phyloP scores from a whole-genome alignment of 2,329 filamentous ascomycete genomes.

The Diaporthe nobilis region DNA sequence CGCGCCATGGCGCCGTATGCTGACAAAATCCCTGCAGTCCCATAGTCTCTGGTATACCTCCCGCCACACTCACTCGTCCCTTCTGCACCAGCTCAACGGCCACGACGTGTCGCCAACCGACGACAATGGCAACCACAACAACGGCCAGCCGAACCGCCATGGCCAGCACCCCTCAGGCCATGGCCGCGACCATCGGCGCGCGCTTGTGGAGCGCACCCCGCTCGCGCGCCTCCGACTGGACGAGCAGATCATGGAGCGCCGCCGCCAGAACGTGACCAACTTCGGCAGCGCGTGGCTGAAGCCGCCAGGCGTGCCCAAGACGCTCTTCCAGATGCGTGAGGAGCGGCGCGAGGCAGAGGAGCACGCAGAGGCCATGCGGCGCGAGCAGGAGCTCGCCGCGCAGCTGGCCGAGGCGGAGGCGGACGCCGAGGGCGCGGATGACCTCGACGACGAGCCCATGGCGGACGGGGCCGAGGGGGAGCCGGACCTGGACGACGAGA shows the following conservation, averaged over 20 bases:
- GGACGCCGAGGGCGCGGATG: slow-evolving; percentile 51
- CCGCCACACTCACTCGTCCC: slow-evolving; percentile 63
- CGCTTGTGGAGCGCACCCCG: slow-evolving; percentile 66
- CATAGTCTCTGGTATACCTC: slow-evolving; percentile 82
- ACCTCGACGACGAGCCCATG: slow-evolving; percentile 53
- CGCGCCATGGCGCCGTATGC: slow-evolving; percentile 32
- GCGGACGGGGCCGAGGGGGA: slow-evolving; percentile 60
- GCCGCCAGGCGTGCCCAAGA: slow-evolving; percentile 90
- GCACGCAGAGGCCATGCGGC: slow-evolving; percentile 79
- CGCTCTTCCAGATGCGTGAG: slow-evolving; percentile 89
- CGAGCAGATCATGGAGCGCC: slow-evolving; percentile 81
- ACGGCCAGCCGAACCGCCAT: slow-evolving; percentile 43
- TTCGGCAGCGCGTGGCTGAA: slow-evolving; percentile 93
- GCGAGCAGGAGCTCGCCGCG: slow-evolving; percentile 78
- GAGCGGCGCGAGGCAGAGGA: slow-evolving; percentile 92
- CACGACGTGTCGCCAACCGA: slow-evolving; percentile 44
- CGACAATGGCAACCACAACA: slow-evolving; percentile 48
- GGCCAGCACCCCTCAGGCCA: slow-evolving; percentile 46
- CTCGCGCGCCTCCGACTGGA: slow-evolving; percentile 81
- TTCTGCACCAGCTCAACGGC: slow-evolving; percentile 34
- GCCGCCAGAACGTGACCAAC: slow-evolving; percentile 85
- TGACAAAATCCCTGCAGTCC: slow-evolving; percentile 62
- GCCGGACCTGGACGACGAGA: slow-evolving; percentile 79
- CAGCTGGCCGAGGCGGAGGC: slow-evolving; percentile 81
- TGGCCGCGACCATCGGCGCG: slow-evolving; percentile 54